phyloP scores from a whole-genome alignment of 1,284 basidiomycete species.

The Melampsora larici-populina region DNA sequence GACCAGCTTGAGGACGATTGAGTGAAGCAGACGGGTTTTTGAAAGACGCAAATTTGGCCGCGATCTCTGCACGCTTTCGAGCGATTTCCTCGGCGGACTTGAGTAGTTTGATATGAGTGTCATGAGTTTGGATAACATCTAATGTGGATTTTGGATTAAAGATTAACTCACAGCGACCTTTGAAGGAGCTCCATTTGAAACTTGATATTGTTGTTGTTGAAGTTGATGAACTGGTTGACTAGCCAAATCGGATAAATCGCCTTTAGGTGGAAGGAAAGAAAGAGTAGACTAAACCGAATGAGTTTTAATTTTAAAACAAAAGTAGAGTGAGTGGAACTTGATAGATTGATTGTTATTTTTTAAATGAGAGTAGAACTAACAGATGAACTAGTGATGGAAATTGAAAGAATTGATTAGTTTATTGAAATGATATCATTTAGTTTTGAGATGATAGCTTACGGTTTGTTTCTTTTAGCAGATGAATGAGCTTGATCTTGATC shows the following conservation, averaged over 20 bases:
- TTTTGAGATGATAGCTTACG: not conserved
- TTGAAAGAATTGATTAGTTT: slow-evolving; percentile 11
- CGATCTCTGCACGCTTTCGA: slow-evolving; percentile 40
- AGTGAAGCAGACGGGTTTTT: slow-evolving; percentile 10
- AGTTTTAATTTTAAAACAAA: not conserved
- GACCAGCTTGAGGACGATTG: not conserved
- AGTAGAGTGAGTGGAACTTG: not conserved
- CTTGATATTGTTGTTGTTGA: slow-evolving; percentile 16
- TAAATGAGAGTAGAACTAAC: slow-evolving; percentile 12
- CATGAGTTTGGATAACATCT: not conserved
- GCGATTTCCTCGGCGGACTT: slow-evolving; percentile 37
- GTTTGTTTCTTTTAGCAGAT: not conserved
- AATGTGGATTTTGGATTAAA: not conserved
- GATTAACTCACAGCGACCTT: slow-evolving; percentile 24
- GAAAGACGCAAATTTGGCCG: slow-evolving; percentile 41
- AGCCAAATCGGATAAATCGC: slow-evolving; percentile 28
- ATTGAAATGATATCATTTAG: not conserved
- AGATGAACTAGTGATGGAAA: slow-evolving; percentile 10
- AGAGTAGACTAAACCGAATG: slow-evolving; percentile 4
- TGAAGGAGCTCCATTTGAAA: not conserved
- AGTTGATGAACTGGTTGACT: not conserved
- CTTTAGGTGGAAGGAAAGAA: slow-evolving; percentile 42
- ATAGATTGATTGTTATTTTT: not conserved
- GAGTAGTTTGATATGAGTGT: not conserved
- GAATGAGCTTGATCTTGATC: not conserved